Evolutionary conservation across 805 yeast genomes (phyloP).

Genomic region (Saturnispora kantuleensis): DNA sequence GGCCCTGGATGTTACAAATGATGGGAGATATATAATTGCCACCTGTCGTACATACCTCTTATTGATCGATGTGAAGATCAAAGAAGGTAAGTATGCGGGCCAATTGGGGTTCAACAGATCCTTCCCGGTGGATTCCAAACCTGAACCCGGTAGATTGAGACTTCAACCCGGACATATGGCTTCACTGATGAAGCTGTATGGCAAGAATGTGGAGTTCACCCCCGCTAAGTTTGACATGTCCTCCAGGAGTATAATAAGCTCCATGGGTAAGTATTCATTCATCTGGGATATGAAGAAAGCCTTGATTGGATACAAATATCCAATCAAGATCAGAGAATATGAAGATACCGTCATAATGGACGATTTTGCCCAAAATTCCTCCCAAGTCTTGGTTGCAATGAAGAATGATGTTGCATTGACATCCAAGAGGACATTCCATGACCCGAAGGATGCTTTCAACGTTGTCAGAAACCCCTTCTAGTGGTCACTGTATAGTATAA

Average conservation of each 20-base stretch:
- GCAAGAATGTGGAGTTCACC: slow-evolving; percentile 47
- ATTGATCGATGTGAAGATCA: slow-evolving; percentile 56
- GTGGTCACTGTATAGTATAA: slow-evolving; percentile 8
- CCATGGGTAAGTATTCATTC: slow-evolving; percentile 50
- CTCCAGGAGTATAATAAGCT: slow-evolving; percentile 31
- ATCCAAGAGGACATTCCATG: slow-evolving; percentile 46
- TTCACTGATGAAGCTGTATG: slow-evolving; percentile 43
- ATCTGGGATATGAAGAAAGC: slow-evolving; percentile 67
- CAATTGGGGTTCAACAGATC: slow-evolving; percentile 53
- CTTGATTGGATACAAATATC: slow-evolving; percentile 38
- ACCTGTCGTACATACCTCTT: slow-evolving; percentile 68
- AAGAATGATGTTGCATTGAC: slow-evolving; percentile 71
- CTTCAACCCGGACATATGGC: slow-evolving; percentile 66
- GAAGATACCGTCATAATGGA: slow-evolving; percentile 58
- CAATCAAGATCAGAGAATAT: slow-evolving; percentile 59
- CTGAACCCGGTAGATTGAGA: slow-evolving; percentile 57
- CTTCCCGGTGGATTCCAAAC: slow-evolving; percentile 56
- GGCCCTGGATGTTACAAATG: slow-evolving; percentile 63
- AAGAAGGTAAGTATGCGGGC: slow-evolving; percentile 51
- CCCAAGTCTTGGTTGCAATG: slow-evolving; percentile 62
- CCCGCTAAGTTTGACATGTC: slow-evolving; percentile 73
- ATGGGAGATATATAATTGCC: slow-evolving; percentile 74
- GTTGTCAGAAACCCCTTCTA: slow-evolving; percentile 20
- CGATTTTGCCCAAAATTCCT: slow-evolving; percentile 66
- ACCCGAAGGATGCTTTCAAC: slow-evolving; percentile 31